A percentile compares a stretch with the other conserved stretches of the same genome.
phyloP scores from a whole-genome alignment of 306 rosid species.

The Spatholobus suberectus region DNA sequence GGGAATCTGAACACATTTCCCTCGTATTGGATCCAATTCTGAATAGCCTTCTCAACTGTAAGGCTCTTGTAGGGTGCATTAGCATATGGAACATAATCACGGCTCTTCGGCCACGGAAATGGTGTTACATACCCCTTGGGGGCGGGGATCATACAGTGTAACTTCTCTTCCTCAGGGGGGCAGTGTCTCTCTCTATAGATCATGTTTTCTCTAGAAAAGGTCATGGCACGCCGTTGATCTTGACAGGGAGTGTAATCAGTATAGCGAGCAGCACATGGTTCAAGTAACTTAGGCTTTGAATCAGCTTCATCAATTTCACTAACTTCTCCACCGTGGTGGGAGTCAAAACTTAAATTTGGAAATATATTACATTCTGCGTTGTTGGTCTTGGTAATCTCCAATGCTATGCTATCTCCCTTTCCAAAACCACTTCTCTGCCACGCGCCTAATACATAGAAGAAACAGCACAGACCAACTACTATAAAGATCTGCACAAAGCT shows the following conservation, averaged over 20 bases:
- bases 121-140: slow-evolving; percentile 92
- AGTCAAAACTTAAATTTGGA: slow-evolving; percentile 51
- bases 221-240: slow-evolving; percentile 87
- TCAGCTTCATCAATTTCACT: slow-evolving; percentile 45
- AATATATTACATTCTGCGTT: slow-evolving; percentile 66
- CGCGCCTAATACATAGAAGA: slow-evolving; percentile 87
- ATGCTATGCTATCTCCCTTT: slow-evolving; percentile 86
- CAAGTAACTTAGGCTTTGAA: slow-evolving; percentile 49
- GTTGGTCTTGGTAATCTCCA: slow-evolving; percentile 68
- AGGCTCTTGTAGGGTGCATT: slow-evolving; percentile 94
- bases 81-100: slow-evolving; percentile 86
- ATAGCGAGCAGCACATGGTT: slow-evolving; percentile 62
- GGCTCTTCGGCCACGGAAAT: slow-evolving; percentile 92
- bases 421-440: slow-evolving; percentile 97
- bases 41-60: slow-evolving; percentile 93
- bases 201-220: slow-evolving; percentile 82
- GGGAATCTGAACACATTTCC: slow-evolving; percentile 86
- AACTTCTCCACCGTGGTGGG: slow-evolving; percentile 53
- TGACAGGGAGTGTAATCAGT: slow-evolving; percentile 92
- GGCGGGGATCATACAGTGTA: slow-evolving; percentile 83
- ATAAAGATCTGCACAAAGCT: slow-evolving; percentile 74
- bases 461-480: slow-evolving; percentile 84
- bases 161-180: slow-evolving; percentile 72
- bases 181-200: slow-evolving; percentile 87
- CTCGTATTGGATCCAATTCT: slow-evolving; percentile 93